Percentiles rank a stretch among this genome's conserved stretches.
These are phyloP conservation scores for Agrocybe praecox DNA, from an alignment of 768 basidiomycete species.

Conservation along the genomic window DNA sequence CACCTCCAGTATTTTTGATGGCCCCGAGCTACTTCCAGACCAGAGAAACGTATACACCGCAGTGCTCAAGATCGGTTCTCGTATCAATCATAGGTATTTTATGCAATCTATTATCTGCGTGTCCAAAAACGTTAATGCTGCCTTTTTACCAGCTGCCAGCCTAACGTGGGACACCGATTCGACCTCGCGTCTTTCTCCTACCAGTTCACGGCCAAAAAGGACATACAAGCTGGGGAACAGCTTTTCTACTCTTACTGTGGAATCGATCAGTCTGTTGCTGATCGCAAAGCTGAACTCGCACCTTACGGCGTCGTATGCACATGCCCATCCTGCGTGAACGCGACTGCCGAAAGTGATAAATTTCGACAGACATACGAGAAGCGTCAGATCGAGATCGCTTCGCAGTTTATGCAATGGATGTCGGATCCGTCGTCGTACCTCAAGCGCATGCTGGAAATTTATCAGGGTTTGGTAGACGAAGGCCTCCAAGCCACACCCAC, in stretches of 20 bases:
- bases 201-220: constrained; percentile 25
- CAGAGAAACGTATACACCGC: constrained; percentile 7
- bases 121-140: too few species aligned
- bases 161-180: constrained; percentile 26
- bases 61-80: constrained; percentile 20
- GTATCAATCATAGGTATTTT: constrained; percentile 26
- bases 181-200: constrained; percentile 27
- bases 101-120: too few species aligned
- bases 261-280: constrained; percentile 8
- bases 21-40: not conserved
- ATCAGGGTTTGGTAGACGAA: constrained; percentile 3
- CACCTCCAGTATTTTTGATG: not conserved
- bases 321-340: not conserved
- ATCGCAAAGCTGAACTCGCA: not conserved
- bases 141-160: constrained; percentile 16
- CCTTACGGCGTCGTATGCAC: constrained; percentile 1
- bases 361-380: not conserved
- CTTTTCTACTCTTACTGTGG: constrained; percentile 27
- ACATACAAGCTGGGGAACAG: constrained; percentile 25
- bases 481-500: not conserved
- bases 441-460: not conserved
- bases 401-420: not conserved
- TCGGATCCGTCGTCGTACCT: not conserved
- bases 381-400: not conserved
- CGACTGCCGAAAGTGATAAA: not conserved